phyloP scores from a whole-genome alignment of 2,329 filamentous ascomycete species.

The Talaromyces verruculosus region DNA sequence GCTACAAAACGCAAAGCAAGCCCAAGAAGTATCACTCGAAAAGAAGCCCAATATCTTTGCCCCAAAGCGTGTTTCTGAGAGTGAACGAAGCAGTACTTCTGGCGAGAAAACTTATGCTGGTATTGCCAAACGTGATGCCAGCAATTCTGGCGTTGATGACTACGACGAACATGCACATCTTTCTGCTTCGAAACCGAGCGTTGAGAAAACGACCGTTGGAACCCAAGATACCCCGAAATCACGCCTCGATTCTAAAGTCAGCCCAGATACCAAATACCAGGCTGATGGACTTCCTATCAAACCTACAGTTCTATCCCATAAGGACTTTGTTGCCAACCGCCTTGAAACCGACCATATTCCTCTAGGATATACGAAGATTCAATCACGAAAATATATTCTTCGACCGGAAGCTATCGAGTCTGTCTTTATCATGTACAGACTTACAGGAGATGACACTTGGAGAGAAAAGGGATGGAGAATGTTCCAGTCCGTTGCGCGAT shows the following conservation, averaged over 20 bases:
- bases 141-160: slow-evolving; percentile 11
- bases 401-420: slow-evolving; percentile 76
- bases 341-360: slow-evolving; percentile 48
- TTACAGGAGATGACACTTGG: slow-evolving; percentile 66
- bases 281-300: slow-evolving; percentile 21
- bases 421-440: slow-evolving; percentile 73
- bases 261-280: slow-evolving; percentile 14
- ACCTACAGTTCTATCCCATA: slow-evolving; percentile 36
- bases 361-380: slow-evolving; percentile 43
- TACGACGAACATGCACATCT: slow-evolving; percentile 21
- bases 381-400: slow-evolving; percentile 42
- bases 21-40: slow-evolving; percentile 8
- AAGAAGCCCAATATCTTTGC: slow-evolving; percentile 12
- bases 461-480: slow-evolving; percentile 72
- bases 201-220: slow-evolving; percentile 9
- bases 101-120: not conserved
- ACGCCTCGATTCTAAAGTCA: slow-evolving; percentile 17
- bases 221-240: slow-evolving; percentile 8
- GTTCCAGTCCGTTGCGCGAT: slow-evolving; percentile 63
- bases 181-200: slow-evolving; percentile 10
- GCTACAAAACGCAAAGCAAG: slow-evolving; percentile 17
- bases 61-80: not conserved
- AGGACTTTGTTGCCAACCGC: slow-evolving; percentile 40
- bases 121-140: slow-evolving; percentile 2
- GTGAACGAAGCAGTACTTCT: not conserved